Conservation (phyloP, 495 filamentous ascomycete genomes). For the Penicillium angulare region DNA sequence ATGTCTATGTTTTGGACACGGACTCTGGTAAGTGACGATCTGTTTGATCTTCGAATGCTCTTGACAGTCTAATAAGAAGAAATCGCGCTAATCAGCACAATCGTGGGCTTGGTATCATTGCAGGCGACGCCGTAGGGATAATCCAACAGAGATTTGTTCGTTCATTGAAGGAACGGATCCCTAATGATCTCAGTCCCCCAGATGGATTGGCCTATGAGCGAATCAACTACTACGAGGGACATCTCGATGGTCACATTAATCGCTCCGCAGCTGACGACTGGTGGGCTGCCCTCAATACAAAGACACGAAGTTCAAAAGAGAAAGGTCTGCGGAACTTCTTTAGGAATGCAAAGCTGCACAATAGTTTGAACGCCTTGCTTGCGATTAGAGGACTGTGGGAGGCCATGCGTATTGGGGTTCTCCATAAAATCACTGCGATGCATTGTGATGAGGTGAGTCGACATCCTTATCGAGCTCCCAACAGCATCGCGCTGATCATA, state of each 20-base stretch:
- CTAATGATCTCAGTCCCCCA: conserved; percentile 9
- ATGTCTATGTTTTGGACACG: conserved; percentile 13
- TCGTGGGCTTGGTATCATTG: too few relatives aligned
- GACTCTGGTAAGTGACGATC: background rate
- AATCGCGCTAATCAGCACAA: too few relatives aligned
- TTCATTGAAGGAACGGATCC: conserved; percentile 7
- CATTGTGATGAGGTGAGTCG: conserved; percentile 12
- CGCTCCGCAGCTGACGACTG: conserved; percentile 3
- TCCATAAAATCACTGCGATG: conserved; percentile 14
- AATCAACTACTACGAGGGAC: conserved; percentile 13
- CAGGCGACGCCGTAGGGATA: too few relatives aligned
- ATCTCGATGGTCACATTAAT: conserved; percentile 1
- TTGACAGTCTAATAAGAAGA: background rate
- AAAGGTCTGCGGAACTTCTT: conserved; percentile 5
- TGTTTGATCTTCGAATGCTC: background rate
- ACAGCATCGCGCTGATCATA: background rate
- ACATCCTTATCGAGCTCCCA: background rate
- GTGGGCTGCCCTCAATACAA: conserved; percentile 4
- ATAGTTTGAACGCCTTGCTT: conserved; percentile 5
- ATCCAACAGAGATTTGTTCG: conserved; percentile 3
- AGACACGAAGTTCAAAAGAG: conserved; percentile 3
- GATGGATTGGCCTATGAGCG: conserved; percentile 14
- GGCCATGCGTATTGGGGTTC: conserved; percentile 10
- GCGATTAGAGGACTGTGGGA: conserved; percentile 5
- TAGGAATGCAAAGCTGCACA: background rate